phyloP scores from a whole-genome alignment of 1,139 yeast genomes.

The Nakaseomyces kungkrabaensis region DNA sequence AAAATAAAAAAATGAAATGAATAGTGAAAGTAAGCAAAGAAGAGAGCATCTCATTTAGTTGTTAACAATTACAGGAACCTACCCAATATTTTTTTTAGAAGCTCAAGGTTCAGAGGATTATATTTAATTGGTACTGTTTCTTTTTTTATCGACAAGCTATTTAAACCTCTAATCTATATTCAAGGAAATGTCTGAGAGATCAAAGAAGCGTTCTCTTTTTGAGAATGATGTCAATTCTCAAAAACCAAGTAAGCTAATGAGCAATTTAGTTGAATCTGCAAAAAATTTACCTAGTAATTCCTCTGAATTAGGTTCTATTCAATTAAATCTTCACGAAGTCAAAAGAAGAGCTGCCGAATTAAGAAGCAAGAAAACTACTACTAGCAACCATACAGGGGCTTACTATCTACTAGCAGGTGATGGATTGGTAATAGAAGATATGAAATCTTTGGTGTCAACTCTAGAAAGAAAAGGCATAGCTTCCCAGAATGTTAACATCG shows the following conservation, averaged over 20 bases:
- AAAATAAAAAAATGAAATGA: too few relatives aligned
- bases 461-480: constrained; percentile 21
- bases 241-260: background rate
- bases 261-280: background rate
- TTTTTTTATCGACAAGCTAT: too few relatives aligned
- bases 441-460: constrained; percentile 44
- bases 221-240: background rate
- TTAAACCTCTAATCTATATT: too few relatives aligned
- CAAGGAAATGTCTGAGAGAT: background rate
- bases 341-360: constrained; percentile 57
- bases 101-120: background rate
- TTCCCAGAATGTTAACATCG: constrained; percentile 13
- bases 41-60: too few relatives aligned
- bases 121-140: too few relatives aligned
- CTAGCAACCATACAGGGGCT: constrained; percentile 62
- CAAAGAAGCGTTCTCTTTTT: background rate
- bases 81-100: too few relatives aligned
- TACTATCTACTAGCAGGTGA: constrained; percentile 85
- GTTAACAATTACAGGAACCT: too few relatives aligned
- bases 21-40: too few relatives aligned
- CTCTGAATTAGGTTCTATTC: constrained; percentile 28
- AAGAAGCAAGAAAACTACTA: constrained; percentile 36
- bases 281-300: constrained; percentile 24
- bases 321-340: constrained; percentile 59
- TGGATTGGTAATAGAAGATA: constrained; percentile 81